These are phyloP conservation scores for Syzygium jambos DNA, from an alignment of 345 rosid genomes.

Conservation along the genomic window DNA sequence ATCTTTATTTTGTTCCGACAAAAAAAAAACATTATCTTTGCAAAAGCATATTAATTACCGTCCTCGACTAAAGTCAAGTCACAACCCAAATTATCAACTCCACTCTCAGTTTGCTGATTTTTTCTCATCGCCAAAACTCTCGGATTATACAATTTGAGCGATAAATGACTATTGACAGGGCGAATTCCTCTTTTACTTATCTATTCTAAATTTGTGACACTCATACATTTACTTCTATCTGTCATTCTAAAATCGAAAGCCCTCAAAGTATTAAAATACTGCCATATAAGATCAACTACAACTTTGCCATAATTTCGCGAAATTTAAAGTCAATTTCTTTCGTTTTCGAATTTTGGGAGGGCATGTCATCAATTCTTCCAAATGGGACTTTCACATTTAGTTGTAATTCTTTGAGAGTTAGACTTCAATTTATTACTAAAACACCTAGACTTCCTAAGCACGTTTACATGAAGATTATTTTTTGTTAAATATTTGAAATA, in stretches of 20 bases:
- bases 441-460: background rate
- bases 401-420: background rate
- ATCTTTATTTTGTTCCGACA: too few relatives aligned
- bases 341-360: background rate
- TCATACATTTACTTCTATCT: background rate
- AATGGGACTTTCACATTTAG: background rate
- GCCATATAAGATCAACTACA: background rate
- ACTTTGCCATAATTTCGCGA: background rate
- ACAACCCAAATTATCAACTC: background rate
- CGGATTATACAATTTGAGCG: background rate
- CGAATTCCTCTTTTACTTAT: background rate
- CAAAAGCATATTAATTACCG: accelerated
- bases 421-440: background rate
- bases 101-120: background rate
- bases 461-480: background rate
- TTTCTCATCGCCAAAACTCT: too few relatives aligned
- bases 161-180: background rate
- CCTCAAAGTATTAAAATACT: background rate
- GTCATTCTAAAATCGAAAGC: background rate
- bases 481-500: background rate
- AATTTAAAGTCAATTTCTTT: background rate
- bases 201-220: background rate
- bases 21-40: background rate
- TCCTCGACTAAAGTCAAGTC: background rate
- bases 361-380: background rate